Conservation (phyloP, 805 yeast species). For the Myxozyma mucilagina region DNA sequence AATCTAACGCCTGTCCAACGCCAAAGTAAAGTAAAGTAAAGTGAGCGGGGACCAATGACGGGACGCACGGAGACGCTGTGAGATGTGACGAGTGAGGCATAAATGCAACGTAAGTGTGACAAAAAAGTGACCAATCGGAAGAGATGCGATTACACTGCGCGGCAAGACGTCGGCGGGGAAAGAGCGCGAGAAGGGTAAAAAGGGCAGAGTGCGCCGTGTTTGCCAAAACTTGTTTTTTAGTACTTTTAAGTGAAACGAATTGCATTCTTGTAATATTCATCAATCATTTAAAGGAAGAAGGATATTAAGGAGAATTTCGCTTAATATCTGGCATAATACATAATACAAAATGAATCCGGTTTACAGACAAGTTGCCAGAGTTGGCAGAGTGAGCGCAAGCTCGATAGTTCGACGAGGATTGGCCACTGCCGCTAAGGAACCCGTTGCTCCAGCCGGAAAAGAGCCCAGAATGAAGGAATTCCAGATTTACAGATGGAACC, state of each 20-base stretch:
- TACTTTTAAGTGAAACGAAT: too few species aligned
- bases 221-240: too few species aligned
- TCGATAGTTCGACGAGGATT: conserved; percentile 15
- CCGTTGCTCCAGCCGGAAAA: conserved; percentile 49
- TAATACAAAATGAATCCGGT: too few species aligned
- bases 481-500: conserved; percentile 97
- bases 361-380: not conserved
- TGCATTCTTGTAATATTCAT: too few species aligned
- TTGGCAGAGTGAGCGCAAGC: not conserved
- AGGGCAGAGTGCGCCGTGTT: too few species aligned
- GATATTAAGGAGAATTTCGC: too few species aligned
- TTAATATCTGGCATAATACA: not conserved
- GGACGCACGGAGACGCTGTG: not conserved
- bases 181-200: not conserved
- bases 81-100: not conserved
- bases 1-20: too few species aligned
- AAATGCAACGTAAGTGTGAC: not conserved
- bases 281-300: too few species aligned
- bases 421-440: conserved; percentile 35
- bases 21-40: too few species aligned
- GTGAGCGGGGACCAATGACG: not conserved
- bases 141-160: conserved; percentile 4
- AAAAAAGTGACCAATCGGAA: conserved; percentile 11
- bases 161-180: conserved; percentile 9
- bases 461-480: conserved; percentile 72